Evolutionary conservation across 306 rosid genomes (phyloP).

Genomic region (Calophaca sinica): DNA sequence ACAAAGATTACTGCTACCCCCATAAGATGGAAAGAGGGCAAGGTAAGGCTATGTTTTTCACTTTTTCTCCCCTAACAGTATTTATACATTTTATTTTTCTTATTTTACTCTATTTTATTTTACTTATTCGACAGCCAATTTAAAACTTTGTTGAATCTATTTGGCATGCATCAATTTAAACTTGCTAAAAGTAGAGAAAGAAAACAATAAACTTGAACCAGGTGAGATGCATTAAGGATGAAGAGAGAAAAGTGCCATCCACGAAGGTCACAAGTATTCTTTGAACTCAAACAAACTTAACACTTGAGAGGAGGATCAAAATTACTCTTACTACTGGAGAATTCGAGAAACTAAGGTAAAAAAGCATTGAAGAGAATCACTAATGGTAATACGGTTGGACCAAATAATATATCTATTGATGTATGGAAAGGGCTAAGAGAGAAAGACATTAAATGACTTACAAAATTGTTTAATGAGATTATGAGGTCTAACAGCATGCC

Average conservation of each 20-base stretch:
- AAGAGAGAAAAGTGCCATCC: neutral
- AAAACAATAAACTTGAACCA: neutral
- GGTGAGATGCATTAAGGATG: neutral
- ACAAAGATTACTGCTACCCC: constrained; percentile 82
- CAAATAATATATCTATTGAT: neutral
- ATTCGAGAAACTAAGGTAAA: neutral
- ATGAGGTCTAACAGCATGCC: neutral
- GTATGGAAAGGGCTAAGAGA: neutral
- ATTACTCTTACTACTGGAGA: neutral
- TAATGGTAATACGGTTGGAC: neutral
- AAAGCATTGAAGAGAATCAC: neutral
- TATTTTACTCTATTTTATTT: neutral
- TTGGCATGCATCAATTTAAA: neutral
- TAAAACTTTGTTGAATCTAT: neutral
- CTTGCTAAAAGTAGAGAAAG: constrained; percentile 1
- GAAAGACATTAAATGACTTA: neutral
- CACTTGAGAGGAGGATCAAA: neutral
- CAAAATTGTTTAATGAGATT: neutral
- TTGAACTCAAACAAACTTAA: neutral
- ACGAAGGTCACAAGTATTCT: neutral
- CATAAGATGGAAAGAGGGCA: constrained; percentile 94
- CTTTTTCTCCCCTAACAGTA: neutral
- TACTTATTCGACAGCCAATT: neutral
- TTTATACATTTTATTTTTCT: neutral
- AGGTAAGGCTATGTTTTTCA: constrained; percentile 56